These are phyloP conservation scores for Chlorella variabilis DNA, from an alignment of 163 green algal species.

Conservation along the genomic window DNA sequence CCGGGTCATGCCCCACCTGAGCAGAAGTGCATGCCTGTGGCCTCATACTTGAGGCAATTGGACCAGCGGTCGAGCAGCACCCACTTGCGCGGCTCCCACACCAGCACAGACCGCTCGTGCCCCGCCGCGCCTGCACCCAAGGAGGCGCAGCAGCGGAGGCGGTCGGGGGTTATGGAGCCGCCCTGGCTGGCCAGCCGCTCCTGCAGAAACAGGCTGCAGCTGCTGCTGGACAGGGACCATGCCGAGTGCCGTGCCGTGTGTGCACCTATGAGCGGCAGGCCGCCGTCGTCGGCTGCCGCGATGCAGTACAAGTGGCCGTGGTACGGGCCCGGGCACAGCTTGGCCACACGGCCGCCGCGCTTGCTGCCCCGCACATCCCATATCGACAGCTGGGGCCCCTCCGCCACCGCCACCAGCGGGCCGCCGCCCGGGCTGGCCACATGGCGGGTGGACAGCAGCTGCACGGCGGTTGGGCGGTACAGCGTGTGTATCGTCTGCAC, in stretches of 20 bases:
- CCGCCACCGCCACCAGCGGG: constrained; percentile 41
- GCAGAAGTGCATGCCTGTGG: constrained; percentile 37
- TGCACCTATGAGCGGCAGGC: constrained; percentile 22
- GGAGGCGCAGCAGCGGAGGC: not conserved
- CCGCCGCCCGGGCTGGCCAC: constrained; percentile 10
- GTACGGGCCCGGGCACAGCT: constrained; percentile 26
- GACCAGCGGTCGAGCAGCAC: constrained; percentile 40
- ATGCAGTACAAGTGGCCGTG: constrained; percentile 38
- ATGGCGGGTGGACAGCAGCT: constrained; percentile 41
- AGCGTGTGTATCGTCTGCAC: constrained; percentile 44
- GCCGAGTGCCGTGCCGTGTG: too few relatives aligned
- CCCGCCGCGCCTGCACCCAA: constrained; percentile 31
- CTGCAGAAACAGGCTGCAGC: not conserved
- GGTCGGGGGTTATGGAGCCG: not conserved
- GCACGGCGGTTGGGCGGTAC: constrained; percentile 39
- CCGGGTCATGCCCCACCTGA: too few relatives aligned
- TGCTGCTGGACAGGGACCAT: too few relatives aligned
- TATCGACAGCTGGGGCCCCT: constrained; percentile 44
- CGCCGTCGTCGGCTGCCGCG: constrained; percentile 5
- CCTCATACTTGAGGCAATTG: constrained; percentile 51
- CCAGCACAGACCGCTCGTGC: constrained; percentile 33
- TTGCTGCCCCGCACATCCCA: constrained; percentile 43
- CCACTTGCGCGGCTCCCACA: constrained; percentile 51
- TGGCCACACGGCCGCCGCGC: constrained; percentile 28
- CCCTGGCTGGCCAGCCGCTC: too few relatives aligned